Base-by-base conservation (phyloP, 2,329 filamentous ascomycete species). In the Neurospora crassa region DNA sequence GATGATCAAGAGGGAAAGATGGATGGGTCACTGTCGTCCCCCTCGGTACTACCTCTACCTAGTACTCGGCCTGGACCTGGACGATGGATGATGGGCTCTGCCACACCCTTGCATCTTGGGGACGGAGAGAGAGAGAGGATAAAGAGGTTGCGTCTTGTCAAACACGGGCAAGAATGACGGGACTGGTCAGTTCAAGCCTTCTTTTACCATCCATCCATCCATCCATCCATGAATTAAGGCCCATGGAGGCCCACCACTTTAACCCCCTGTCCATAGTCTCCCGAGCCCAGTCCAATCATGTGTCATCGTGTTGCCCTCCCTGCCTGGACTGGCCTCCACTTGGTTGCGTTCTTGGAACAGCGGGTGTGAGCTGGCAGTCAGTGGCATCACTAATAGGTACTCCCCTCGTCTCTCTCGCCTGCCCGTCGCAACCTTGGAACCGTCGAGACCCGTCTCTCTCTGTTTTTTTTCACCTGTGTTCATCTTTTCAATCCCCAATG, bases 361-460 rank as follows among this genome's bases (percentile, higher is more conserved):
- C 67, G 75, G 70, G 74, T 73, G 76, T 76, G 76, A 74, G 74
- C 74, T 76, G 75, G 75, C 76, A 75, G 71, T 70, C 47, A 53
- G 47, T 53, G 47, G 47, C 47, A 53, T 53, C 53, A 63, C 24
- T 59, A 37, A 37, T 37, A 37, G 34, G 34, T 37, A 37, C 34
- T n/a, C n/a, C n/a, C n/a, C n/a, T 37, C 47, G 8, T 29, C 47
- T 59, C 24, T 59, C 24, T 59, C 24, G 47, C 47, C 47, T 7
- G 47, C 24, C 47, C 34, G 47, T 59, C 47, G 47, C 47, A 59
- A 34, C 47, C 47, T 59, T 59, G 47, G 47, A 34, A 29, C 24
- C 14, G 69, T 70, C 40, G 8, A 53, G 11, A 41, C 40, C 47
- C 29, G 29, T 29, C 29, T 63, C n/a, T 70, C 34, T 53, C 67